Evolutionary conservation across 2,329 filamentous ascomycete species (phyloP).

Genomic region (Mollisiaceae sp.): DNA sequence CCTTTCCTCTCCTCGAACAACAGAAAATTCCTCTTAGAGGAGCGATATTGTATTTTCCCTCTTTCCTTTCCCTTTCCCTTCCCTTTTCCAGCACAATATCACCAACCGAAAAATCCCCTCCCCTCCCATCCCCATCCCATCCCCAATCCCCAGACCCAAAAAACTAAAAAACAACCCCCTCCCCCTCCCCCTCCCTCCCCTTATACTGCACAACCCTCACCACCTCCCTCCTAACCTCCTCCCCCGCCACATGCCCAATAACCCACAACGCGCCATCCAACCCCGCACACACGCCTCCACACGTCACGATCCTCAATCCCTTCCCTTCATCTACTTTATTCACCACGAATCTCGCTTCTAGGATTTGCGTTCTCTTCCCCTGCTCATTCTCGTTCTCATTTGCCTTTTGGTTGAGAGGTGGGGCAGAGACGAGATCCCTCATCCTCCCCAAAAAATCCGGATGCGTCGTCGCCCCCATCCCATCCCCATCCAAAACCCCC

Average conservation of each 20-base stretch:
- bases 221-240: slow-evolving; percentile 74
- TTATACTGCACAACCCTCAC: slow-evolving; percentile 76
- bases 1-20: too few relatives aligned
- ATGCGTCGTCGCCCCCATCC: slow-evolving; percentile 79
- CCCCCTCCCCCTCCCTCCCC: slow-evolving; percentile 73
- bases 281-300: slow-evolving; percentile 77
- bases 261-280: slow-evolving; percentile 83
- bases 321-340: slow-evolving; percentile 25
- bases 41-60: too few relatives aligned
- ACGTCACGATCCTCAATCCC: slow-evolving; percentile 73
- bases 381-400: background rate
- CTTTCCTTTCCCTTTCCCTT: too few relatives aligned
- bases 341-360: slow-evolving; percentile 30
- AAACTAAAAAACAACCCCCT: background rate
- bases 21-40: too few relatives aligned
- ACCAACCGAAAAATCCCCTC: too few relatives aligned
- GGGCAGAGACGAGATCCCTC: slow-evolving; percentile 15
- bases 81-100: too few relatives aligned
- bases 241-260: slow-evolving; percentile 77
- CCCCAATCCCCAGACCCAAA: background rate
- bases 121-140: background rate
- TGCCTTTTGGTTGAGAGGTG: too few relatives aligned
- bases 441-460: slow-evolving; percentile 77
- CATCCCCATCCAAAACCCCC: slow-evolving; percentile 76
- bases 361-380: slow-evolving; percentile 17